Percentiles rank a stretch among this genome's conserved stretches.
Evolutionary conservation across 2,329 filamentous ascomycete genomes (phyloP).

Genomic region (Monosporascus cannonballus): DNA sequence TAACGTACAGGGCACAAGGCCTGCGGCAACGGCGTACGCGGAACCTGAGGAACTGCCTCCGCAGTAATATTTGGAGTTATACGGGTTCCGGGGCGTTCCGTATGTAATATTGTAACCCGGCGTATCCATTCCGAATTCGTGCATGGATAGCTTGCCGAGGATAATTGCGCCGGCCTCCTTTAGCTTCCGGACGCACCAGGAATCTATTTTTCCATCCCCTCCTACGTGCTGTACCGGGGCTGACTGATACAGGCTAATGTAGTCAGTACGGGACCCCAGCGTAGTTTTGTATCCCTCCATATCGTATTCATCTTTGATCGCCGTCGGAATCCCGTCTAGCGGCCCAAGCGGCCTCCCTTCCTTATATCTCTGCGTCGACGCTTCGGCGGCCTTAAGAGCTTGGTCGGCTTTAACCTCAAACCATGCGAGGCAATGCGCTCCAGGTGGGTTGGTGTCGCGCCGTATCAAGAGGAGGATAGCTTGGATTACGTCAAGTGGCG

Average conservation of each 20-base stretch:
- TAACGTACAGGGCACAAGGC: slow-evolving; percentile 64
- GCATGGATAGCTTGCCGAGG: slow-evolving; percentile 70
- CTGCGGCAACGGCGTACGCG: slow-evolving; percentile 62
- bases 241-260: slow-evolving; percentile 33
- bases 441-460: slow-evolving; percentile 29
- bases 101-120: slow-evolving; percentile 68
- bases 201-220: slow-evolving; percentile 40
- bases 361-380: slow-evolving; percentile 40
- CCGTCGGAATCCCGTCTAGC: slow-evolving; percentile 68
- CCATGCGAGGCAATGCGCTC: slow-evolving; percentile 37
- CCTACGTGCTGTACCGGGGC: slow-evolving; percentile 17
- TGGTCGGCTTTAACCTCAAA: slow-evolving; percentile 36
- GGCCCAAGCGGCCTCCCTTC: slow-evolving; percentile 53
- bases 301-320: slow-evolving; percentile 72
- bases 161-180: slow-evolving; percentile 66
- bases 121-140: slow-evolving; percentile 69
- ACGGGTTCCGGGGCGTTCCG: slow-evolving; percentile 71
- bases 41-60: slow-evolving; percentile 72
- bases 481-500: slow-evolving; percentile 38
- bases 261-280: slow-evolving; percentile 57
- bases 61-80: slow-evolving; percentile 67
- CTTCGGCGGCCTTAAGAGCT: slow-evolving; percentile 36
- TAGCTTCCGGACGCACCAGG: slow-evolving; percentile 66
- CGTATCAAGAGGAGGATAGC: slow-evolving; percentile 41
- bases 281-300: slow-evolving; percentile 66